A percentile compares a stretch with the other conserved stretches of the same genome.
phyloP scores from a whole-genome alignment of 441 rosid species.

The Gossypium gossypioides region DNA sequence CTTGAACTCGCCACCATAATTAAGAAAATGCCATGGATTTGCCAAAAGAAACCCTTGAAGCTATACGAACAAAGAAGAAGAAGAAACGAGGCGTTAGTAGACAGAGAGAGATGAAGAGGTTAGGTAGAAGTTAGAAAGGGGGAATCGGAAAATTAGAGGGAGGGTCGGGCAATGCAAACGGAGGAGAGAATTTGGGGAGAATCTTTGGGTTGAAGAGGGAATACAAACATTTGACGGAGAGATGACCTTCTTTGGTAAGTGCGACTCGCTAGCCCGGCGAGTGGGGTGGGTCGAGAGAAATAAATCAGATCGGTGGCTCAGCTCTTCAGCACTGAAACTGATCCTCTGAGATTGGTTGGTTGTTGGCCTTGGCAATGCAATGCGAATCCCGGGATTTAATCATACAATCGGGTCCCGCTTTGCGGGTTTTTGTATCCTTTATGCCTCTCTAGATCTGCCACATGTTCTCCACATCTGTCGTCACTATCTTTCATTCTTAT shows the following conservation, averaged over 20 bases:
- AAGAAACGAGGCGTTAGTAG: not conserved
- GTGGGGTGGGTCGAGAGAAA: not conserved
- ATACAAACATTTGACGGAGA: constrained; percentile 9
- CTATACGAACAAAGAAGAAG: not conserved
- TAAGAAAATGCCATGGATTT: constrained; percentile 35
- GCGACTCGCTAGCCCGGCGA: not conserved
- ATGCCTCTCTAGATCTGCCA: constrained; percentile 12
- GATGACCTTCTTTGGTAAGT: not conserved
- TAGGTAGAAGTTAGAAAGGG: not conserved
- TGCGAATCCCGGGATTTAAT: constrained; percentile 24
- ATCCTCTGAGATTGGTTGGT: not conserved
- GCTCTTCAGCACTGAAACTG: not conserved
- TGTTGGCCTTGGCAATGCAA: not conserved
- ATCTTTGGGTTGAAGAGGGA: constrained; percentile 1
- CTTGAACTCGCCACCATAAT: constrained; percentile 49
- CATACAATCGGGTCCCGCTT: constrained; percentile 26
- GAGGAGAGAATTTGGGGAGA: constrained; percentile 13
- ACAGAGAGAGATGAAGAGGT: not conserved
- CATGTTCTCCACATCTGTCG: constrained; percentile 5
- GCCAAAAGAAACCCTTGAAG: constrained; percentile 10
- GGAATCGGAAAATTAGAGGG: not conserved
- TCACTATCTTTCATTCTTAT: not conserved
- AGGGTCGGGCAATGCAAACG: not conserved
- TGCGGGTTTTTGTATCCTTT: constrained; percentile 1
- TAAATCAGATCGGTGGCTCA: constrained; percentile 20